These are phyloP conservation scores for Polyporus arcularius DNA, from an alignment of 768 basidiomycete genomes.

Conservation along the genomic window DNA sequence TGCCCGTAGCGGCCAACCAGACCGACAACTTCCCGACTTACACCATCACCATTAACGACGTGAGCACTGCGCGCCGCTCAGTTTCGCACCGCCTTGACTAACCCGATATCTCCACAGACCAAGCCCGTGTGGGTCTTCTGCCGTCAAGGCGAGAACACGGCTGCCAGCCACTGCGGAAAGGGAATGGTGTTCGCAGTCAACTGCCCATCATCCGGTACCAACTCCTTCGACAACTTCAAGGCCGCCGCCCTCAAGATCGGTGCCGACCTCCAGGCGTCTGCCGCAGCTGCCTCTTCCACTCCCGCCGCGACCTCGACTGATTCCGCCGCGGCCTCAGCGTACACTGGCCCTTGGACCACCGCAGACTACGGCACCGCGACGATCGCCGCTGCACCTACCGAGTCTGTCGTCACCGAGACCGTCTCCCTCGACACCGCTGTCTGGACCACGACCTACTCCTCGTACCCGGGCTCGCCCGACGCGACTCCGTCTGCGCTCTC, in stretches of 20 bases:
- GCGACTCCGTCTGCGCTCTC: constrained; percentile 51
- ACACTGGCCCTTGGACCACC: constrained; percentile 29
- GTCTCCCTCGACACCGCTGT: constrained; percentile 38
- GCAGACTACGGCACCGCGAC: constrained; percentile 54
- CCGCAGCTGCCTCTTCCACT: constrained; percentile 39
- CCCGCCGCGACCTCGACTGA: constrained; percentile 28
- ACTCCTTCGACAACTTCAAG: constrained; percentile 66
- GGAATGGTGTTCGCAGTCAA: constrained; percentile 74
- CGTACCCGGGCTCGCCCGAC: constrained; percentile 54
- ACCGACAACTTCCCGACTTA: constrained; percentile 50
- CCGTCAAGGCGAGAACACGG: constrained; percentile 49
- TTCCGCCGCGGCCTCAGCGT: constrained; percentile 14
- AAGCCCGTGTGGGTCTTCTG: constrained; percentile 64
- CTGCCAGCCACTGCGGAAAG: constrained; percentile 57
- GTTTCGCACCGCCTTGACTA: not conserved
- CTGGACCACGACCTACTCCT: constrained; percentile 62
- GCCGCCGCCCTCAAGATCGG: constrained; percentile 56
- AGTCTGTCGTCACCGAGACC: constrained; percentile 46
- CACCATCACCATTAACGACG: constrained; percentile 44
- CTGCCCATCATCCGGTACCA: constrained; percentile 54
- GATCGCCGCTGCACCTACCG: constrained; percentile 49
- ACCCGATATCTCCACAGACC: constrained; percentile 37
- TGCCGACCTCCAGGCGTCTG: constrained; percentile 46
- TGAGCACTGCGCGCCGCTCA: constrained; percentile 16
- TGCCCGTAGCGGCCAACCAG: constrained; percentile 53